Base-by-base conservation (phyloP, 176 grass and related monocot genomes). In the Oryza brachyantha region DNA sequence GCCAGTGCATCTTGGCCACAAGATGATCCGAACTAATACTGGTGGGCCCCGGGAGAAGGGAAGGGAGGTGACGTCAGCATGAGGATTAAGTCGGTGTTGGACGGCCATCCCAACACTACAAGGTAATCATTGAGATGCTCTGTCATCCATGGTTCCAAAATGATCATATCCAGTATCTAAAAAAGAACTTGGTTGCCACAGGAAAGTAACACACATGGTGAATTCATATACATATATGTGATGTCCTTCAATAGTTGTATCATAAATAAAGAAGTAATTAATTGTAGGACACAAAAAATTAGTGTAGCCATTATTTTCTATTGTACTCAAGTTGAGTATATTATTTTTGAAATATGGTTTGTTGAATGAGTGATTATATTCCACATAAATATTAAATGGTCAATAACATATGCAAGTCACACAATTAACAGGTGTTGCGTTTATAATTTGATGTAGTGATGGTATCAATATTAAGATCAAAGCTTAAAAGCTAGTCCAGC, bases 21-120 rank as follows among this genome's bases (percentile, higher is more conserved):
- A 59, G 39, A 81, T 81, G 28, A 72, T 55, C 57, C 68, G 40
- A 48, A 48, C 34, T 74, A 70, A 31, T 22, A 46, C 43, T 46
- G 48, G 19, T 65, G 79, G 69, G 14, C 0, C 59, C 57, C 2
- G 8, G 21, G 29, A 22, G 5, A 5, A 3, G 1, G 14, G 2
- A n/a, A 4, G 21, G 29, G 58, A 27, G 59, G 61, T 34, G 77
- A 45, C 37, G 48, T 62, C 58, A 64, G n/a, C 60, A 28, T 12
- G 68, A 45, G 69, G n/a, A 26, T 73, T 14, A 60, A 39, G 70
- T 66, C 68, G 68, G 42, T 74, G 80, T 38, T 64, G 70, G 70
- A 42, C 60, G 80, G 70, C 70, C 72, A 70, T 54, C 61, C 61
- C 70, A 28, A 58, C 31, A 55, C 57, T 48, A 81, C 68, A 4